Conservation (phyloP, 352 stramenopile genomes). For the Globisporangium sylvaticum region DNA sequence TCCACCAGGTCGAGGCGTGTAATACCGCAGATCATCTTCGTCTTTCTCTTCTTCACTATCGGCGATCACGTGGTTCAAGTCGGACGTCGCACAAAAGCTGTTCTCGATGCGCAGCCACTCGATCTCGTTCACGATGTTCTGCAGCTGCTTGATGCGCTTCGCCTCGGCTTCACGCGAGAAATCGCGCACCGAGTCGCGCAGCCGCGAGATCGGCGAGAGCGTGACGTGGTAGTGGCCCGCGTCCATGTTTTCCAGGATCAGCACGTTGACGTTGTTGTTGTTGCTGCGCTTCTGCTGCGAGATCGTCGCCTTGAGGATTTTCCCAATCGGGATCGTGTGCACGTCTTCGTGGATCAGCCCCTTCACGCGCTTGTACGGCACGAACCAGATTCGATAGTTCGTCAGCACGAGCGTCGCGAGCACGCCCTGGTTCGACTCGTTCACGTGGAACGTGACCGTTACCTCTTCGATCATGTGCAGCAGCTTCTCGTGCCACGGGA, state of each 20-base stretch:
- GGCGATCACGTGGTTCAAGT: slow-evolving; percentile 67
- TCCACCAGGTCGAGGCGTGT: slow-evolving; percentile 52
- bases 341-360: slow-evolving; percentile 81
- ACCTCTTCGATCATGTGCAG: slow-evolving; percentile 86
- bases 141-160: slow-evolving; percentile 76
- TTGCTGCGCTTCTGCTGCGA: slow-evolving; percentile 82
- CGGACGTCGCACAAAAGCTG: slow-evolving; percentile 71
- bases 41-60: slow-evolving; percentile 46
- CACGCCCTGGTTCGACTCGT: slow-evolving; percentile 81
- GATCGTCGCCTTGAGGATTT: slow-evolving; percentile 75
- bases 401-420: slow-evolving; percentile 75
- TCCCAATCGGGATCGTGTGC: slow-evolving; percentile 74
- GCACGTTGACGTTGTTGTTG: slow-evolving; percentile 63
- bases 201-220: slow-evolving; percentile 66
- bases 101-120: slow-evolving; percentile 84
- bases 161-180: slow-evolving; percentile 67
- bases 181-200: slow-evolving; percentile 66
- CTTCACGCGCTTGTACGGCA: slow-evolving; percentile 71
- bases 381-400: slow-evolving; percentile 84
- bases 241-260: slow-evolving; percentile 84
- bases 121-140: slow-evolving; percentile 78
- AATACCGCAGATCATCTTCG: slow-evolving; percentile 57
- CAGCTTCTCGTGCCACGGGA: slow-evolving; percentile 81
- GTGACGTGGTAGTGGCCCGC: slow-evolving; percentile 83
- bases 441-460: slow-evolving; percentile 86